A percentile compares a stretch with the other conserved stretches of the same genome.
phyloP scores from a whole-genome alignment of 2,329 filamentous ascomycete species.

The Geosmithia putterillii region DNA sequence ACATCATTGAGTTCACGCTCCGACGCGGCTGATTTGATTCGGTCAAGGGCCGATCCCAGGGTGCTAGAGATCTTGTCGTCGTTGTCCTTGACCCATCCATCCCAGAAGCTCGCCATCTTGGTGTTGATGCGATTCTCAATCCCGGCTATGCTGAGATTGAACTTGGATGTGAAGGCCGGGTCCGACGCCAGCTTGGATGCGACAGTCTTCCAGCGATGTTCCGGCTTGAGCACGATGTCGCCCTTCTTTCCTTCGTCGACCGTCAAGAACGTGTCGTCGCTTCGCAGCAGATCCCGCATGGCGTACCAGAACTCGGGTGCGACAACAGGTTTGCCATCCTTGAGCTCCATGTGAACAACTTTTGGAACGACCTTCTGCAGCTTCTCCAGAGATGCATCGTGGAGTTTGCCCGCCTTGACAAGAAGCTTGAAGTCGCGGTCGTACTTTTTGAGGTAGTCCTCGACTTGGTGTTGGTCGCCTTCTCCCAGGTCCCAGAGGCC shows the following conservation, averaged over 20 bases:
- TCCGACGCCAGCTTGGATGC: conserved; percentile 16
- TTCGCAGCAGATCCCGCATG: conserved; percentile 39
- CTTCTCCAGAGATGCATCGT: conserved; percentile 24
- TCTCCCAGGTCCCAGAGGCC: not conserved
- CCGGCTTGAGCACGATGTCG: conserved; percentile 25
- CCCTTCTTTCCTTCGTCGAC: conserved; percentile 24
- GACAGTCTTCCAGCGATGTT: conserved; percentile 34
- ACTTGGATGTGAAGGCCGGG: conserved; percentile 12
- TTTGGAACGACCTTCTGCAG: conserved; percentile 41
- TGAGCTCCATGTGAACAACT: conserved; percentile 39
- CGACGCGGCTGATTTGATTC: conserved; percentile 19
- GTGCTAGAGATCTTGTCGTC: conserved; percentile 20
- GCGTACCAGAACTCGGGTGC: conserved; percentile 54
- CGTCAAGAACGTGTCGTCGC: conserved; percentile 33
- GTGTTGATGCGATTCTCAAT: conserved; percentile 14
- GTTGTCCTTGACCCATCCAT: conserved; percentile 39
- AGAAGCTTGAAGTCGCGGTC: conserved; percentile 9
- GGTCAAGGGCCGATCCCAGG: conserved; percentile 17
- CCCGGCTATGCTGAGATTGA: conserved; percentile 12
- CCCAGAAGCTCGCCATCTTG: conserved; percentile 30
- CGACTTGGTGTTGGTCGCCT: conserved; percentile 8
- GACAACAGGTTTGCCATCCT: conserved; percentile 40
- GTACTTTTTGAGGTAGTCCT: conserved; percentile 12
- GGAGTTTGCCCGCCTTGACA: conserved; percentile 12
- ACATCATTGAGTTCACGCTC: conserved; percentile 19